Evolutionary conservation across 345 rosid species (phyloP).

Genomic region (Cochlearia excelsa): DNA sequence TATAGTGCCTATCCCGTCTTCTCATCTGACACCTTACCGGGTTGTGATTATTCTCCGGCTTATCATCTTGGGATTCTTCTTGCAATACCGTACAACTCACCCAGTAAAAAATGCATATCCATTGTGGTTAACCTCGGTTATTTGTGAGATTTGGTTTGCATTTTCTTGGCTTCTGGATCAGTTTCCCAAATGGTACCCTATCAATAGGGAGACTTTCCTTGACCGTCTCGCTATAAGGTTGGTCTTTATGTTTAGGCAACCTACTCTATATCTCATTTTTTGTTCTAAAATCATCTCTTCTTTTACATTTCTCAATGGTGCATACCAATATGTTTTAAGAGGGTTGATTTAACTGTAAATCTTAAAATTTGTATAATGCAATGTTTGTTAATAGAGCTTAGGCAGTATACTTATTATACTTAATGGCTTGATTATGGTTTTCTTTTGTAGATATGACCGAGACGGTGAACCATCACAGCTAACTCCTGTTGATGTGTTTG

Average conservation of each 20-base stretch:
- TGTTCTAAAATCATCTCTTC: conserved; percentile 1
- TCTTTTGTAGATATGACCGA: conserved; percentile 70
- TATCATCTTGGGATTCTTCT: conserved; percentile 93
- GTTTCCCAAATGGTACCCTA: conserved; percentile 96
- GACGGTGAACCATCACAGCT: conserved; percentile 98
- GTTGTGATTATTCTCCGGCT: conserved; percentile 85
- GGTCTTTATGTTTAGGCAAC: conserved; percentile 20
- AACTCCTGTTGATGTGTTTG: conserved; percentile 92
- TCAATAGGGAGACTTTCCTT: conserved; percentile 94
- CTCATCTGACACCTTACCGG: conserved; percentile 82
- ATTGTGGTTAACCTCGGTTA: conserved; percentile 90
- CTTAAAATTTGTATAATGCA: background rate
- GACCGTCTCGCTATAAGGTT: conserved; percentile 92
- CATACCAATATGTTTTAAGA: background rate
- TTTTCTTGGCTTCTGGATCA: conserved; percentile 99
- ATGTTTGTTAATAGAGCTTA: conserved; percentile 5
- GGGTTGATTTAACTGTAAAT: background rate
- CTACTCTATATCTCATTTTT: conserved; percentile 9
- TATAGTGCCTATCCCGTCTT: conserved; percentile 75
- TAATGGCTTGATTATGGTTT: conserved; percentile 23
- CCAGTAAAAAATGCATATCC: conserved; percentile 94
- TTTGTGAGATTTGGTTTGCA: conserved; percentile 99
- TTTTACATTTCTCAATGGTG: conserved; percentile 5
- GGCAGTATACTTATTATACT: conserved; percentile 1
- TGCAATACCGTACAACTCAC: conserved; percentile 94